phyloP scores from a whole-genome alignment of 352 stramenopile species.

The Globisporangium ultimum region DNA sequence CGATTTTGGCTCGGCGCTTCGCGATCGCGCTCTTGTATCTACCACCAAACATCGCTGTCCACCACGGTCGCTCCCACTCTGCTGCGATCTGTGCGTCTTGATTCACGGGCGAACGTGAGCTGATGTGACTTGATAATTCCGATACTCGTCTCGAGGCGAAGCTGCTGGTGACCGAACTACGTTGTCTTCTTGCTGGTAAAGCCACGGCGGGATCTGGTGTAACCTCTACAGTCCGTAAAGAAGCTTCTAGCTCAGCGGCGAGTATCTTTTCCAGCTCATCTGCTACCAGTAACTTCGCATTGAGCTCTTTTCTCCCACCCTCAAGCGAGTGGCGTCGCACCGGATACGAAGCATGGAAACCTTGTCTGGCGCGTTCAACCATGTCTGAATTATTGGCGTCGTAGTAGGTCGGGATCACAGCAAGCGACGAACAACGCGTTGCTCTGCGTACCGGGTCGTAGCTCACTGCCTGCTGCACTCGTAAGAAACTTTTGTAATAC shows the following conservation, averaged over 20 bases:
- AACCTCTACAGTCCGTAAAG: background rate
- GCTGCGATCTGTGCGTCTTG: no score
- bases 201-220: background rate
- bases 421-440: constrained; percentile 27
- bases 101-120: no score
- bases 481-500: constrained; percentile 22
- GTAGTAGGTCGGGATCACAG: constrained; percentile 21
- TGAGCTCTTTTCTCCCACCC: constrained; percentile 18
- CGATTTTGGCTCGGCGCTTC: background rate
- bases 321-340: constrained; percentile 36
- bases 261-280: constrained; percentile 9
- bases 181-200: background rate
- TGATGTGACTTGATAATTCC: no score
- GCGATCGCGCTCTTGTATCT: background rate
- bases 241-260: constrained; percentile 5
- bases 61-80: no score
- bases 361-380: background rate
- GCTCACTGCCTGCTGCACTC: constrained; percentile 21
- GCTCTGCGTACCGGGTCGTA: background rate
- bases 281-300: constrained; percentile 16
- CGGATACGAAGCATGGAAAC: background rate
- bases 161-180: constrained; percentile 2
- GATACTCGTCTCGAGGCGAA: constrained; percentile 2
- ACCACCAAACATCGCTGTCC: background rate
- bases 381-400: constrained; percentile 6